Evolutionary conservation across 768 basidiomycete species (phyloP).

Genomic region (Boletus huronensis): DNA sequence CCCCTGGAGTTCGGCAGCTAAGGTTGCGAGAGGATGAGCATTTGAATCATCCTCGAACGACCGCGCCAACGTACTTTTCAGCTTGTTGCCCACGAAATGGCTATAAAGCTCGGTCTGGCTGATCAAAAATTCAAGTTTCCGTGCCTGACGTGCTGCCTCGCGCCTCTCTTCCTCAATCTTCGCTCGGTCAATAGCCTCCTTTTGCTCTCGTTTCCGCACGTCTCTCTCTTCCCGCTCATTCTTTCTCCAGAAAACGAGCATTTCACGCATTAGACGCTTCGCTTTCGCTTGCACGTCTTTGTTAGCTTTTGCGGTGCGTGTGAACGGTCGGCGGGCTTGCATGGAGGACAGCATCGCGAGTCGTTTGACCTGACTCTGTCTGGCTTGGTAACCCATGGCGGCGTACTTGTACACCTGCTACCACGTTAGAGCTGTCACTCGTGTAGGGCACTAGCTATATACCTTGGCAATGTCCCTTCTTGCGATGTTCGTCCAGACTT

Average conservation of each 20-base stretch:
- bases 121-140: conserved; percentile 97
- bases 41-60: conserved; percentile 13
- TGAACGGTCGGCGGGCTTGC: conserved; percentile 74
- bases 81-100: conserved; percentile 97
- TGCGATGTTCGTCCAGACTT: conserved; percentile 89
- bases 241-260: conserved; percentile 97
- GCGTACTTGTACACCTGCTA: conserved; percentile 78
- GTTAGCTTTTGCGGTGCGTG: conserved; percentile 67
- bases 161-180: conserved; percentile 90
- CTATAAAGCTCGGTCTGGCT: conserved; percentile 98
- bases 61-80: conserved; percentile 61
- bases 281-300: conserved; percentile 85
- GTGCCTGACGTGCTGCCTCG: conserved; percentile 88
- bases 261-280: conserved; percentile 89
- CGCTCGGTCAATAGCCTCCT: conserved; percentile 85
- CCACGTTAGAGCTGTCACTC: conserved; percentile 5
- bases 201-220: conserved; percentile 88
- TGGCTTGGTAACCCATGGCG: conserved; percentile 58
- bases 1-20: conserved; percentile 78
- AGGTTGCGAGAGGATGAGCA: conserved; percentile 13
- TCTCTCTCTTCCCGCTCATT: conserved; percentile 97
- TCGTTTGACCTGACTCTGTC: conserved; percentile 69
- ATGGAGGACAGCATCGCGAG: conserved; percentile 70
- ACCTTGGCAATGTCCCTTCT: conserved; percentile 83
- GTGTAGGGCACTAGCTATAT: neutral